A percentile compares a stretch with the other conserved stretches of the same genome.
Evolutionary conservation across 2,329 filamentous ascomycete genomes (phyloP).

Genomic region (Tolypocladium tropicale): DNA sequence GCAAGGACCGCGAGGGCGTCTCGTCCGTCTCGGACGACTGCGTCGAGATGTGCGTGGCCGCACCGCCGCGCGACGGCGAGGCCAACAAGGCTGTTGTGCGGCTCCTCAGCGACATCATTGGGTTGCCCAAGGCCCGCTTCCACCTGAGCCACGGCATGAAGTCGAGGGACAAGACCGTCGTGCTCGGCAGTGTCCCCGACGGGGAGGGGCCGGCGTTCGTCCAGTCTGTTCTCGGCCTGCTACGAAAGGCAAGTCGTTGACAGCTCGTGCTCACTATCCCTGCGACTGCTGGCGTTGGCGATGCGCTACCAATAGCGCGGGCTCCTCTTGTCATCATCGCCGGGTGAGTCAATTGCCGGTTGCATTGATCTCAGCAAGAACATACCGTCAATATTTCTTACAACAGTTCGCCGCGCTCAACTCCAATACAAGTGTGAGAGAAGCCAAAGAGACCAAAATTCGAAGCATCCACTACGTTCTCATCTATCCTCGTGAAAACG

Average conservation of each 20-base stretch:
- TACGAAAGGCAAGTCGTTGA: slow-evolving; percentile 13
- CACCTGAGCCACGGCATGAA: slow-evolving; percentile 53
- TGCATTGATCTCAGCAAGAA: neutral
- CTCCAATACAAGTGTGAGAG: neutral
- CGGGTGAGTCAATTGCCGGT: neutral
- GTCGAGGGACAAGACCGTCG: slow-evolving; percentile 53
- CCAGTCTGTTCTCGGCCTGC: slow-evolving; percentile 14
- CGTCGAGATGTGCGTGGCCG: slow-evolving; percentile 56
- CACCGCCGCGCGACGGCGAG: slow-evolving; percentile 55
- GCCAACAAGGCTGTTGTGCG: slow-evolving; percentile 57
- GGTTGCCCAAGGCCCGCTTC: slow-evolving; percentile 53
- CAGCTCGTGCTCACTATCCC: neutral
- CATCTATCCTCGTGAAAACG: neutral
- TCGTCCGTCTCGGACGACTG: slow-evolving; percentile 41
- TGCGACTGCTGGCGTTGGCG: neutral
- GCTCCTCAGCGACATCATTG: slow-evolving; percentile 50
- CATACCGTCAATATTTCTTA: neutral
- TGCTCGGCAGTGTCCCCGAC: slow-evolving; percentile 23
- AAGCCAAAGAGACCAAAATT: too few species aligned
- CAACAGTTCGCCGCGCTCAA: neutral
- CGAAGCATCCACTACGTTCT: too few species aligned
- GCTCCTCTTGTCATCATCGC: neutral
- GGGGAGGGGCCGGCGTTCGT: slow-evolving; percentile 17
- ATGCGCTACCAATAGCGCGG: neutral
- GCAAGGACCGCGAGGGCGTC: slow-evolving; percentile 51